Conservation (phyloP, 164 flowering plant genomes). For the Piper longum region DNA sequence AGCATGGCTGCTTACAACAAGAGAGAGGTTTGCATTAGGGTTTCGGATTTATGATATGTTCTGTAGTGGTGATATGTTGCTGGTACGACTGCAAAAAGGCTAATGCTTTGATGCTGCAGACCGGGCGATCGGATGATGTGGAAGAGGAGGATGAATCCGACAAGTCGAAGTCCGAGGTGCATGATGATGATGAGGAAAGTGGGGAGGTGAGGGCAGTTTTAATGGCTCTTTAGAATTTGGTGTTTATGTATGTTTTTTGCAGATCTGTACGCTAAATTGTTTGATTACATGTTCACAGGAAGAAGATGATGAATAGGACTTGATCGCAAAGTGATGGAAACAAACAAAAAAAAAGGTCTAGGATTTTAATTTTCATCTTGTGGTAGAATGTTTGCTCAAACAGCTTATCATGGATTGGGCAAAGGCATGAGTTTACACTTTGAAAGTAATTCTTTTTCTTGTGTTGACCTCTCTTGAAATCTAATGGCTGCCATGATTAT, state of each 20-base stretch:
- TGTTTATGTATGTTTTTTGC: background rate
- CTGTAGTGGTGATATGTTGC: background rate
- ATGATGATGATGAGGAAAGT: constrained; percentile 62
- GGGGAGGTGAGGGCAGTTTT: constrained; percentile 19
- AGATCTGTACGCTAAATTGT: no score
- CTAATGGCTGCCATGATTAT: no score
- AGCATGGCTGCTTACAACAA: constrained; percentile 63
- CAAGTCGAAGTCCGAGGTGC: constrained; percentile 65
- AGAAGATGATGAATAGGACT: constrained; percentile 5
- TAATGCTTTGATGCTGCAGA: constrained; percentile 9
- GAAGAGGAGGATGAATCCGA: constrained; percentile 45
- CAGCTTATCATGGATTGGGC: no score
- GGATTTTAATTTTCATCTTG: no score
- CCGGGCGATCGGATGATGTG: constrained; percentile 21
- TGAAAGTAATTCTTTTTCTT: no score
- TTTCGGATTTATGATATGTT: background rate
- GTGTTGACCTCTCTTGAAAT: no score
- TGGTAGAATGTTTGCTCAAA: no score
- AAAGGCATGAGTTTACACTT: no score
- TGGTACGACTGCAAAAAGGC: no score
- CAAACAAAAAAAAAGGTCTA: no score
- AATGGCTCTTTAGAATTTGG: background rate
- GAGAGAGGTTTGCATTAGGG: constrained; percentile 28
- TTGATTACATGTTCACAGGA: background rate
- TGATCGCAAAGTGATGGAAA: no score